phyloP scores from a whole-genome alignment of 768 basidiomycete species.

The Lactifluus echinatus region DNA sequence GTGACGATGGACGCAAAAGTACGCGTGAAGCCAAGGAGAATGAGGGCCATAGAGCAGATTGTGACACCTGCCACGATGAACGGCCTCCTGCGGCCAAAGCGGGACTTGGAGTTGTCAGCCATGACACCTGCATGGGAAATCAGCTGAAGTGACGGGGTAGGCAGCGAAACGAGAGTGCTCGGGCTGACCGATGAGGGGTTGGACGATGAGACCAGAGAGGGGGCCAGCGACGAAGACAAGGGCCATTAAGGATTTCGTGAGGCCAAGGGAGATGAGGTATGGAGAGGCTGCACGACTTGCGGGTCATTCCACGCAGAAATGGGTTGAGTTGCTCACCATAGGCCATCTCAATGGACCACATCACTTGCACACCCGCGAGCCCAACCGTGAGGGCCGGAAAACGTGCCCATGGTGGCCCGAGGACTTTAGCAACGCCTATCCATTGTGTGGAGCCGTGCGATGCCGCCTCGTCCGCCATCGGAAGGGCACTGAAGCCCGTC shows the following conservation, averaged over 20 bases:
- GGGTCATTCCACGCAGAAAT: background rate
- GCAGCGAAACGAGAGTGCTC: background rate
- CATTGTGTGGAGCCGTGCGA: conserved; percentile 31
- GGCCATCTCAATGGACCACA: conserved; percentile 95
- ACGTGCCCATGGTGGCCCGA: conserved; percentile 60
- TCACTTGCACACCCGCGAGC: conserved; percentile 74
- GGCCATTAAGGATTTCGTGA: conserved; percentile 81
- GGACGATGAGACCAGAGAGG: conserved; percentile 81
- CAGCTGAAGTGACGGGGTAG: background rate
- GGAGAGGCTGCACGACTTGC: conserved; percentile 51
- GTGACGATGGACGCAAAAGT: conserved; percentile 49
- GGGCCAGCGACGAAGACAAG: conserved; percentile 91
- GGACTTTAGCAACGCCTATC: conserved; percentile 48
- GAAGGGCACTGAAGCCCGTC: conserved; percentile 45
- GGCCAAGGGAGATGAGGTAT: conserved; percentile 81
- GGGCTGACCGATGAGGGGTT: conserved; percentile 70
- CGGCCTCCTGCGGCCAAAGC: conserved; percentile 78
- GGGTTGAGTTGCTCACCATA: conserved; percentile 41
- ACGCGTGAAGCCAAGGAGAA: conserved; percentile 77
- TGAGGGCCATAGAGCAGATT: conserved; percentile 61
- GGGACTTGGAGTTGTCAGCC: conserved; percentile 76
- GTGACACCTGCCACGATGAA: conserved; percentile 70
- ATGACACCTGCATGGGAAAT: conserved; percentile 39
- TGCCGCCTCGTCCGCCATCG: conserved; percentile 37
- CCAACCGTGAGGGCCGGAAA: conserved; percentile 69